Conservation (phyloP, 768 basidiomycete species). For the Coprinopsis marcescibilis region DNA sequence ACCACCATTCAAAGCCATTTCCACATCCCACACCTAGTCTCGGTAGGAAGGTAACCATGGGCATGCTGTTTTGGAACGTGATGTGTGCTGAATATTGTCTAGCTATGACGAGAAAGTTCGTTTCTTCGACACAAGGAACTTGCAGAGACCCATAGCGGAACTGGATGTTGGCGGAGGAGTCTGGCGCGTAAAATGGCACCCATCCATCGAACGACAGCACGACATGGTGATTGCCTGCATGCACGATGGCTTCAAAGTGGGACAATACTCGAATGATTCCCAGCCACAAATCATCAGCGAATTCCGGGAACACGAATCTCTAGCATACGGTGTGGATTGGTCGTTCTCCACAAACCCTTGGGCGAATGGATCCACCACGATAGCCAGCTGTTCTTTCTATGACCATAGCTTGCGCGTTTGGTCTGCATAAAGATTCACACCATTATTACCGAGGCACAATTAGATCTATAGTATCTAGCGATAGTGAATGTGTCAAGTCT, state of each 20-base stretch:
- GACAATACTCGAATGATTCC: slow-evolving; percentile 36
- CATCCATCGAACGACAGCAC: slow-evolving; percentile 51
- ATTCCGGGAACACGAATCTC: slow-evolving; percentile 71
- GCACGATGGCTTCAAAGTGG: slow-evolving; percentile 94
- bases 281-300: slow-evolving; percentile 41
- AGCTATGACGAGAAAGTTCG: slow-evolving; percentile 84
- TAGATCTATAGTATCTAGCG: no score
- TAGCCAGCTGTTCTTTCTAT: slow-evolving; percentile 95
- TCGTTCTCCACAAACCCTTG: slow-evolving; percentile 40
- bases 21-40: slow-evolving; percentile 70
- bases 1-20: slow-evolving; percentile 88
- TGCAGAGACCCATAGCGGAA: slow-evolving; percentile 46
- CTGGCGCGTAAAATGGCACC: slow-evolving; percentile 98
- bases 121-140: slow-evolving; percentile 78
- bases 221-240: slow-evolving; percentile 94
- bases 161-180: slow-evolving; percentile 83
- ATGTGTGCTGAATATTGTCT: background rate
- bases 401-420: slow-evolving; percentile 83
- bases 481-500: no score
- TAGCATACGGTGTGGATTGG: slow-evolving; percentile 96
- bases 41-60: slow-evolving; percentile 78
- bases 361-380: slow-evolving; percentile 31
- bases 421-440: slow-evolving; percentile 66
- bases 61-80: slow-evolving; percentile 1
- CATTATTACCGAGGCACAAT: no score